phyloP scores from a whole-genome alignment of 2,329 filamentous ascomycete species.

The Verruconis gallopava region DNA sequence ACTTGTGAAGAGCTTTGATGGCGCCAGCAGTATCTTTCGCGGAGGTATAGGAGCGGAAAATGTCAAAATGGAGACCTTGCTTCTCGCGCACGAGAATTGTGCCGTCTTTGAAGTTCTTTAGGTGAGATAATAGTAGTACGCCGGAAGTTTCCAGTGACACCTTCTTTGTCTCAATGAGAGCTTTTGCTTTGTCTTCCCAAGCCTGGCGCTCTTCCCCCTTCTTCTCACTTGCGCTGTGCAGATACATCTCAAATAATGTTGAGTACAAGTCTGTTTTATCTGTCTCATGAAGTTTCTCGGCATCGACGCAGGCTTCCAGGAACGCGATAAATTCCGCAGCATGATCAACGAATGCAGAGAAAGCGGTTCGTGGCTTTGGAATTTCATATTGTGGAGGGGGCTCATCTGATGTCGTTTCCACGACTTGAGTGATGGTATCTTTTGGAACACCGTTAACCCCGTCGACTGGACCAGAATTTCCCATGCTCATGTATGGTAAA shows the following conservation, averaged over 20 bases:
- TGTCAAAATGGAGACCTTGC: conserved; percentile 81
- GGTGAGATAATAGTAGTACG: conserved; percentile 79
- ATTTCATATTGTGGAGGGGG: conserved; percentile 52
- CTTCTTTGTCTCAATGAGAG: conserved; percentile 67
- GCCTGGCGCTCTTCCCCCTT: conserved; percentile 56
- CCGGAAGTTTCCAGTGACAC: conserved; percentile 86
- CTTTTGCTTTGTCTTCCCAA: conserved; percentile 87
- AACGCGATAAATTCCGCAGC: conserved; percentile 85
- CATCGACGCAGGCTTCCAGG: conserved; percentile 72
- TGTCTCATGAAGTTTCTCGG: conserved; percentile 54
- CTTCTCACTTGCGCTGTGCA: conserved; percentile 71
- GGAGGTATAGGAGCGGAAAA: conserved; percentile 90
- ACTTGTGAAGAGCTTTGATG: conserved; percentile 79
- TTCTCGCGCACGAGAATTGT: conserved; percentile 90
- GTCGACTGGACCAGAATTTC: conserved; percentile 42
- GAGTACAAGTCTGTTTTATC: conserved; percentile 84
- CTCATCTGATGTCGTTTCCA: conserved; percentile 40
- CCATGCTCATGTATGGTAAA: conserved; percentile 68
- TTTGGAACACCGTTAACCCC: conserved; percentile 20
- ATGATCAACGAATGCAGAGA: conserved; percentile 93
- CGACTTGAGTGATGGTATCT: conserved; percentile 34
- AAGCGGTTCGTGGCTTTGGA: conserved; percentile 76
- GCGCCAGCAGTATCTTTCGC: conserved; percentile 85
- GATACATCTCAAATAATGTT: conserved; percentile 94
- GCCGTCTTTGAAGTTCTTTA: conserved; percentile 80